Evolutionary conservation across 306 rosid genomes (phyloP), one percentile per base, ranked within the genome.

Genomic region (Gastrolobium villosum): DNA sequence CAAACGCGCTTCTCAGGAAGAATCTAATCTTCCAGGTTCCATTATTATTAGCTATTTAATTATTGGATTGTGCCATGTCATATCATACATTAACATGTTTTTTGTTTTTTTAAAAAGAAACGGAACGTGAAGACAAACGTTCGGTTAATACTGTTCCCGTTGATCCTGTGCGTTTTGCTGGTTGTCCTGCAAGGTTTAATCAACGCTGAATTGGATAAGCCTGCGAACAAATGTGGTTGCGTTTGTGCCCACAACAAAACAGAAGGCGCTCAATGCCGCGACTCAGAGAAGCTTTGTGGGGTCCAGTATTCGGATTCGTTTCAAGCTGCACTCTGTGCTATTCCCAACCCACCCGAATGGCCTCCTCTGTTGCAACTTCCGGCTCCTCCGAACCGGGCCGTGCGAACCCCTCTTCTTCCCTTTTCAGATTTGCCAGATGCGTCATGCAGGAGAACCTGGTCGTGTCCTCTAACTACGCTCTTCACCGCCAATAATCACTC

Each of bases 311-410:
- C 97, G 2, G 69, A 79, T 28, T 2, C 28, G 15, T 36, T 5
- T 49, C 96, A 92, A 81, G 85, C 64, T 10, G 4, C 6, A 0
- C 5, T 26, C 43, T 94, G 98, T 41, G 52, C 88, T 5, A 77
- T 88, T 67, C 80, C 59, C n/a, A 66, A 68, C 10, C 94, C 98
- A 40, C 86, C 87, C 1, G 82, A 89, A 73, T 94, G 97, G 97
- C 93, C 90, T 82, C 97, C 97, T 3, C 68, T 94, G 74, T 76
- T 94, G 61, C 96, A 94, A 72, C 49, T 94, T 7, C 96, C 97
- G 0, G 57, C 80, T 39, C 86, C 86, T 0, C 30, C 67, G 3
- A 70, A 67, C 43, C 90, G 92, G 1, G 91, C 93, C 0, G 89
- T 88, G 30, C 45, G 60, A 45, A 81, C 83, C 8, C 71, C 70